Base-by-base conservation (phyloP, 2,329 filamentous ascomycete species). In the Myrmaecium sp. region DNA sequence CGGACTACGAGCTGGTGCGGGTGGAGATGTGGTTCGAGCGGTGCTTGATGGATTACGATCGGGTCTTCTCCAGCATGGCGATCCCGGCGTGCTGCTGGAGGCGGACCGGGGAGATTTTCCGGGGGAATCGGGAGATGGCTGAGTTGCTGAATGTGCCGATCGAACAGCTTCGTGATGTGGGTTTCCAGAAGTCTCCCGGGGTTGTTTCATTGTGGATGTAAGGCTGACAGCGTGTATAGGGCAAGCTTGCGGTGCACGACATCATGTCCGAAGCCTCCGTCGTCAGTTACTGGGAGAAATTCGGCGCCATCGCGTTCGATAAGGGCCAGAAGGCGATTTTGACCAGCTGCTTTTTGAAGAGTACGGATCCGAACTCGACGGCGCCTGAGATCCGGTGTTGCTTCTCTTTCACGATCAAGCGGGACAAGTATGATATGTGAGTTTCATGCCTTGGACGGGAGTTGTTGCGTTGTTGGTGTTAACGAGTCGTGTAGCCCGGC, bases 1-100 rank as follows among this genome's bases (percentile, higher is more conserved):
- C 81, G 2, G 89, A 98, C 52, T 79, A 94, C 49, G 82, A 98
- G 52, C 69, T 98, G 14, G 75, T 95, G 15, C 72, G 84, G 32
- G 86, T 95, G 7, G 89, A 98, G 55, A 94, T 95, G 82, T 95
- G 89, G 86, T 95, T 98, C 46, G 89, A 98, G 52, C 73, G 78
- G 43, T 89, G 80, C 36, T 57, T 98, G 39, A 89, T 95, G 78
- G 89, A 95, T 47, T 95, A 95, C 43, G 89, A 98, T 45, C 81
- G 89, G 17, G 84, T 98, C 2, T 98, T 98, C 57, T 89, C 89
- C 2, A 92, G 83, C 49, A 98, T 98, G 89, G 89, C 89, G 2
- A 86, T 98, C 34, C 89, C 89, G 0, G 89, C 89, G 9, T 98
- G 89, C 53, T 92, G 86, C 49, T 98, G 89, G 89, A 68, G 89